Evolutionary conservation across 495 filamentous ascomycete species (phyloP).

Genomic region (Annulohypoxylon maeteangense): DNA sequence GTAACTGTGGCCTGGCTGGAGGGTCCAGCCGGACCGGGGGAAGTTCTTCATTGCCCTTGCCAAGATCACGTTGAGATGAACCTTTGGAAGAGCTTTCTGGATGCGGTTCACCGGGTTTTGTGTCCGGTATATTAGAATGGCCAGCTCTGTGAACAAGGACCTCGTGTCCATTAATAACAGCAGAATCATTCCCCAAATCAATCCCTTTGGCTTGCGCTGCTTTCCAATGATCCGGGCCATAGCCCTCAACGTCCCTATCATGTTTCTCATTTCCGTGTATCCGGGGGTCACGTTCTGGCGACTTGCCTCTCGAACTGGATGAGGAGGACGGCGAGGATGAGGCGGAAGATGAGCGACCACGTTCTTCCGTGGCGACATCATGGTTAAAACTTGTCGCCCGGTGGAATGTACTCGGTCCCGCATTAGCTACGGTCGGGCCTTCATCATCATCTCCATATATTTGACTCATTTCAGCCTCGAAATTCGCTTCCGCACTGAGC

Average conservation of each 20-base stretch:
- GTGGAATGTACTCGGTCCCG: conserved; percentile 27
- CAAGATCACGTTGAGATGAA: conserved; percentile 25
- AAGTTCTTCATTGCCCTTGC: conserved; percentile 37
- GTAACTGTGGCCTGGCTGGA: conserved; percentile 48
- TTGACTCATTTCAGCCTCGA: conserved; percentile 63
- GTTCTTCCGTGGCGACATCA: conserved; percentile 76
- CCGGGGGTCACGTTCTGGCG: conserved; percentile 68
- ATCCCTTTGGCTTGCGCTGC: conserved; percentile 64
- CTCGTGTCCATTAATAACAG: conserved; percentile 70
- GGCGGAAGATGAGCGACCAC: conserved; percentile 56
- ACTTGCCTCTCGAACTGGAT: conserved; percentile 49
- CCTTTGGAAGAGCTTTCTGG: conserved; percentile 25
- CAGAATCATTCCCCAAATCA: conserved; percentile 73
- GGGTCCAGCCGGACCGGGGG: conserved; percentile 29
- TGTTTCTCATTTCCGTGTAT: conserved; percentile 73
- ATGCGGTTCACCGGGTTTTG: conserved; percentile 10
- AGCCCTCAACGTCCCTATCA: conserved; percentile 78
- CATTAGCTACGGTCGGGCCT: conserved; percentile 40
- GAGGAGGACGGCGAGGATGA: conserved; percentile 32
- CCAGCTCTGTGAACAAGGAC: conserved; percentile 63
- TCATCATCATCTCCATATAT: conserved; percentile 60
- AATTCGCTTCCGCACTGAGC: conserved; percentile 58
- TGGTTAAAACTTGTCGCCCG: conserved; percentile 78
- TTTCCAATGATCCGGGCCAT: conserved; percentile 76
- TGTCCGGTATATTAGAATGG: conserved; percentile 32